phyloP scores from a whole-genome alignment of 2,329 filamentous ascomycete species.

The Claviceps sp. region DNA sequence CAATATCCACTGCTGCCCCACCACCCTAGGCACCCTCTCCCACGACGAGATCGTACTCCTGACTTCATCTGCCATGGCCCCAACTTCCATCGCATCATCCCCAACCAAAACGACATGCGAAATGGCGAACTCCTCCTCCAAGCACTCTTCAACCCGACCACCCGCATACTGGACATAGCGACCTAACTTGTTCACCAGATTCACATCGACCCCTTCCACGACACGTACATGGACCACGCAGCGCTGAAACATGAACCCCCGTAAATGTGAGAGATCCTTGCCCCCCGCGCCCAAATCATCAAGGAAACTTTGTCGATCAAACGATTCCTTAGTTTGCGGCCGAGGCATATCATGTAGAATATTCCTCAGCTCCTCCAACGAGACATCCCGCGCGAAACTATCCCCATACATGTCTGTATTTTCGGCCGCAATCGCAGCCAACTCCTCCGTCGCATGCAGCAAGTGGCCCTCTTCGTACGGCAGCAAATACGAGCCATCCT shows the following conservation, averaged over 20 bases:
- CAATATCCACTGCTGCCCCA: constrained; percentile 59
- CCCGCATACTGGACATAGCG: constrained; percentile 57
- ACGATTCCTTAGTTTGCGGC: constrained; percentile 25
- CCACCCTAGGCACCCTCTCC: constrained; percentile 49
- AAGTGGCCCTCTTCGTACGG: constrained; percentile 51
- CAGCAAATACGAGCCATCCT: constrained; percentile 45
- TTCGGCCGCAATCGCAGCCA: constrained; percentile 37
- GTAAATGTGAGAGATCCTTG: constrained; percentile 35
- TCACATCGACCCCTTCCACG: constrained; percentile 13
- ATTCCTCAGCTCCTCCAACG: constrained; percentile 45
- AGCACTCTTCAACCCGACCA: constrained; percentile 39
- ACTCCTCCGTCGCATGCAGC: constrained; percentile 50
- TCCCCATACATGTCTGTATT: constrained; percentile 71
- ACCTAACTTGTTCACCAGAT: constrained; percentile 28
- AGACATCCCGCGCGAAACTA: constrained; percentile 63
- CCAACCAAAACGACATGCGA: constrained; percentile 58
- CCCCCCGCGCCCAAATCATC: constrained; percentile 42
- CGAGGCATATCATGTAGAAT: constrained; percentile 38
- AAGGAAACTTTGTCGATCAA: constrained; percentile 34
- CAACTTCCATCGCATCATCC: constrained; percentile 24
- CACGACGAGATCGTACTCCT: constrained; percentile 31
- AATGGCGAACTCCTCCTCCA: constrained; percentile 27
- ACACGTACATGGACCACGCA: constrained; percentile 28
- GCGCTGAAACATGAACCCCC: constrained; percentile 38
- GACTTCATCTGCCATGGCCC: constrained; percentile 27